A percentile compares a stretch with the other conserved stretches of the same genome.
Evolutionary conservation across 192 early-diverging fungal genomes (phyloP).

Genomic region (Coemansia sp.): DNA sequence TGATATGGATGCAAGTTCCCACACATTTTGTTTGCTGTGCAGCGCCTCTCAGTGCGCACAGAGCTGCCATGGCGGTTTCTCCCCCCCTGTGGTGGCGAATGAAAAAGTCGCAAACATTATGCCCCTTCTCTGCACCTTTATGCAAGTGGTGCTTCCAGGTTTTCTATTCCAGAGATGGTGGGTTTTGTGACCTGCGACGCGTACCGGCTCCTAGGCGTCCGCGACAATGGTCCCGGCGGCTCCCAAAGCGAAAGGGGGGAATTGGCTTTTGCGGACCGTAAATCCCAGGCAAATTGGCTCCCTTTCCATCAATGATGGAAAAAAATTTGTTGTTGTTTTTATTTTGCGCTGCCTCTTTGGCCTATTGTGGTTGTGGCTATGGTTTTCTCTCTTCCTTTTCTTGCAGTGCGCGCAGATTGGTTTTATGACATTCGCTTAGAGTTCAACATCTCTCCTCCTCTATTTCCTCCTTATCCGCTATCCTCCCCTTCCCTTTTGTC

Average conservation of each 20-base stretch:
- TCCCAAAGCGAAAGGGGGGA: no score
- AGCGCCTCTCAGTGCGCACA: conserved; percentile 13
- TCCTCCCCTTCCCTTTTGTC: conserved; percentile 7
- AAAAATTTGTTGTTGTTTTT: conserved; percentile 18
- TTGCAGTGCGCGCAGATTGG: conserved; percentile 3
- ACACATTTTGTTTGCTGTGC: not conserved
- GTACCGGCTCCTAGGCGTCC: no score
- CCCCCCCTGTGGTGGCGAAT: not conserved
- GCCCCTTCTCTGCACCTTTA: conserved; percentile 7
- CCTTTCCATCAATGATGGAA: conserved; percentile 12
- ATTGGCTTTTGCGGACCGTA: conserved; percentile 16
- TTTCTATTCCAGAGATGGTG: no score
- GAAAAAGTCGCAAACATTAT: not conserved
- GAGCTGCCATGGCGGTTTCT: not conserved
- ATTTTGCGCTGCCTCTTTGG: conserved; percentile 14
- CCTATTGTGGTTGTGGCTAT: conserved; percentile 26
- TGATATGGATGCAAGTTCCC: not conserved
- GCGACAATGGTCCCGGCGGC: no score
- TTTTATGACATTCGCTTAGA: conserved; percentile 8
- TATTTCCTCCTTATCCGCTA: conserved; percentile 5
- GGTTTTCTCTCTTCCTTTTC: conserved; percentile 1
- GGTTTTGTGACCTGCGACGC: no score
- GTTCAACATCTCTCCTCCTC: not conserved
- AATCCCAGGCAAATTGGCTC: conserved; percentile 15
- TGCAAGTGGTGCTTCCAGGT: conserved; percentile 4